Conservation (phyloP, 2,329 filamentous ascomycete species). For the Emericellopsis atlantica region DNA sequence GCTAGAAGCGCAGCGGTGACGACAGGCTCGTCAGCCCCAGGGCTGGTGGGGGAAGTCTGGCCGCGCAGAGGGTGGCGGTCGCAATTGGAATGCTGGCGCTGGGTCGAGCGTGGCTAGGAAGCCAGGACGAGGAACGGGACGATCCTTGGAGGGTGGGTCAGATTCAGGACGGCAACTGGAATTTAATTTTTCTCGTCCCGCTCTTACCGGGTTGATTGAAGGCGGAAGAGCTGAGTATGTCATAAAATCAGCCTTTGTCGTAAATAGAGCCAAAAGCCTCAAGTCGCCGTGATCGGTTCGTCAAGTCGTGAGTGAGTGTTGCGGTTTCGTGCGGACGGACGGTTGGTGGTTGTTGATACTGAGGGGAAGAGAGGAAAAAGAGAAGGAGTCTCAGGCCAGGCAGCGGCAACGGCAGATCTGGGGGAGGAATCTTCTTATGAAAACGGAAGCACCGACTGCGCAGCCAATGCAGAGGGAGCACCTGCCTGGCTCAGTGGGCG, state of each 20-base stretch:
- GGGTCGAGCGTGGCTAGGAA: background rate
- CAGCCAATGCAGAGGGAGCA: background rate
- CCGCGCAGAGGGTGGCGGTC: background rate
- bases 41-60: background rate
- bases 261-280: background rate
- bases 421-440: constrained; percentile 3
- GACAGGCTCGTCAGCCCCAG: constrained; percentile 2
- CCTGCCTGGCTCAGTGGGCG: background rate
- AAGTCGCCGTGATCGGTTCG: background rate
- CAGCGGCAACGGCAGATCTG: background rate
- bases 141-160: constrained; percentile 1
- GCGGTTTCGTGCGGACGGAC: background rate
- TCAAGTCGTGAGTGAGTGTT: background rate
- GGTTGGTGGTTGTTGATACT: too few species aligned
- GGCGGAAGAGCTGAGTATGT: too few species aligned
- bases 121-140: constrained; percentile 1
- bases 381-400: background rate
- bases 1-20: background rate
- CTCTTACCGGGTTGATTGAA: too few species aligned
- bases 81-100: background rate
- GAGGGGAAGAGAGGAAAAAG: background rate
- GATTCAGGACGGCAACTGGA: too few species aligned
- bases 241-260: background rate
- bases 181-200: too few species aligned
- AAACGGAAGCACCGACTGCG: background rate